Evolutionary conservation across 371 early-diverging fungal species (phyloP), one percentile per base, ranked within the genome.

Genomic region (Rhizopus sp.): DNA sequence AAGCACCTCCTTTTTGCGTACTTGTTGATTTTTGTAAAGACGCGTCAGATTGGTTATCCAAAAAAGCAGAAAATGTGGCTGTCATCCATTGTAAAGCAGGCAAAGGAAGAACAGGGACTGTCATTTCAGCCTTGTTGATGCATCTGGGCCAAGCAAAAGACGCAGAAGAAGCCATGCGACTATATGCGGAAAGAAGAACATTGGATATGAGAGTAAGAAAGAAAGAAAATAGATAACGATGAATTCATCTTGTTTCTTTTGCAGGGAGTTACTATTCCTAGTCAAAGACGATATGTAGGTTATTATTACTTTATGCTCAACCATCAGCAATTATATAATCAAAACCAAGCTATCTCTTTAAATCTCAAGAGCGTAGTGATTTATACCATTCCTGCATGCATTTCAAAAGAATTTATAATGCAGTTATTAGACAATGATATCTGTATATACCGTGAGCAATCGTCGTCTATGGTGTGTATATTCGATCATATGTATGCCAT

Each of bases 11-110:
- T 3, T 78, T 90, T 50, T 55, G 72, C 8, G 42, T 80, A 1
- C 61, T 90, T 38, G 62, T 73, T 33, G 63, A 72, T 0, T 82
- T 90, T 42, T 85, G 87, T 41, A 57, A 68, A 42, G 88, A 88
- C 56, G 87, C 87, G 3, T 63, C 72, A 2, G 59, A 62, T 15
- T 91, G 86, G 85, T 53, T 90, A 5, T 53, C 70, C 7, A 50
- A 48, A 9, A 70, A 72, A 10, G 9, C 59, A 3, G 50, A 65
- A 3, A 82, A 88, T 47, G 79, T 88, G 7, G 88, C 85, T 0
- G 89, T 79, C 1, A 70, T 91, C 5, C 91, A 91, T 60, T 91
- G 91, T 59, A 90, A 90, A 59, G 91, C 91, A 16, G 91, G 90
- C 8, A 91, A 91, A 55, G 91, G 91, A 5, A 69, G 91, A 13